Evolutionary conservation across 2,329 filamentous ascomycete genomes (phyloP), one percentile per base, ranked within the genome.

Genomic region (Nemania serpens): DNA sequence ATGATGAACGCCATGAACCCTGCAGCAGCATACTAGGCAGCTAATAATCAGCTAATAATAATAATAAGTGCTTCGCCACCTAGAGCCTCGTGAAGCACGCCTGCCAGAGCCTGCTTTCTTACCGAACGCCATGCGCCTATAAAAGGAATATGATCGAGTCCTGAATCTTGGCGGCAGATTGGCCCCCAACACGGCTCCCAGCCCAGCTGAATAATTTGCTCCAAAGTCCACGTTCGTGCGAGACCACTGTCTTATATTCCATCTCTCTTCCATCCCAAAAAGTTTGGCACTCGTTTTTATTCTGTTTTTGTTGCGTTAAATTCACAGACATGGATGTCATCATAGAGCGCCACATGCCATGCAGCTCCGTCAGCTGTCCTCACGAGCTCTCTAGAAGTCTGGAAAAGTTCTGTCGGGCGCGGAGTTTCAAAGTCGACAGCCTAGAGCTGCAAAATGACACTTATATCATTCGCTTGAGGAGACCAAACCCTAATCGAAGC

Each of bases 331-430:
- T 48, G 46, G 46, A 18, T 33, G 36, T 15, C 22, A 36, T 48
- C 46, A n/a, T n/a, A n/a, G 46, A 48, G 46, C 46, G 46, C 5
- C 46, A 48, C n/a, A 33, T 48, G 29, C 46, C 46, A 36, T 48
- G 25, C n/a, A 48, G 46, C n/a, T 36, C 25, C 25, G 46, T 48
- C n/a, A 18, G 9, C 46, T 48, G 46, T 36, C 46, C 46, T 18
- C 46, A 13, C 13, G 25, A 48, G n/a, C 29, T 48, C 5, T 48
- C 29, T 34, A 34, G 25, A 12, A 48, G 46, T 13, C n/a, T 48
- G 6, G 15, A 34, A 4, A 48, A 48, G 46, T 48, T 48, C 29
- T 48, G 46, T 36, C n/a, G 29, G n/a, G 29, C 15, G 17, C 13
- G 9, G 25, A 36, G 46, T 4, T 48, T 48, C 29, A 29, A 48